phyloP scores from a whole-genome alignment of 176 grass and related monocot species.

The Coix lacrymajobi region DNA sequence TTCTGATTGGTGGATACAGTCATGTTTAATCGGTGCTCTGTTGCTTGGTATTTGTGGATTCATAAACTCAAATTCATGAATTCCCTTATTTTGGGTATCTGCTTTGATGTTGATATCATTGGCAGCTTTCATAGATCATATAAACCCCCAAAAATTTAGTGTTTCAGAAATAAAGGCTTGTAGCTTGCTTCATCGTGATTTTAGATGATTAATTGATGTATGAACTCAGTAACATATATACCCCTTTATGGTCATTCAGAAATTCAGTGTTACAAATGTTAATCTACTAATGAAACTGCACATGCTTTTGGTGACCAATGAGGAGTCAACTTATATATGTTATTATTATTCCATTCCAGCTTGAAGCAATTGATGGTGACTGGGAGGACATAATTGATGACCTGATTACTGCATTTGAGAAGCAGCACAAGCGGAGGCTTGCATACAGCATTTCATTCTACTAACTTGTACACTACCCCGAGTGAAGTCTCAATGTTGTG shows the following conservation, averaged over 20 bases:
- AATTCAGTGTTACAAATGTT: too few relatives aligned
- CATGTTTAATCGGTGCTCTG: neutral
- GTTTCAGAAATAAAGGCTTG: neutral
- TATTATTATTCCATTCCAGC: conserved; percentile 12
- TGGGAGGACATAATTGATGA: conserved; percentile 52
- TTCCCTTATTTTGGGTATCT: neutral
- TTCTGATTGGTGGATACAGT: neutral
- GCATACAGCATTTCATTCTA: conserved; percentile 42
- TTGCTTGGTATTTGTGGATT: neutral
- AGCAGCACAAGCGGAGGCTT: conserved; percentile 42
- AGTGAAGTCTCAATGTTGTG: neutral
- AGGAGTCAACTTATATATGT: neutral
- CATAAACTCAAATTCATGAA: neutral
- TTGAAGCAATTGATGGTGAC: conserved; percentile 27
- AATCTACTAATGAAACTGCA: neutral
- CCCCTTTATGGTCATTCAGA: too few relatives aligned
- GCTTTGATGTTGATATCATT: neutral
- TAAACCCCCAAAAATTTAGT: neutral
- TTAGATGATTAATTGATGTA: neutral
- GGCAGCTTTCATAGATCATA: neutral
- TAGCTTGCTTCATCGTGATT: neutral
- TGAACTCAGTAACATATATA: neutral
- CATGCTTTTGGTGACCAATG: neutral
- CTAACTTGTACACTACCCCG: conserved; percentile 6
- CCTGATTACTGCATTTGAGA: conserved; percentile 42